phyloP scores from a whole-genome alignment of 306 rosid species.

The Vicia villosa region DNA sequence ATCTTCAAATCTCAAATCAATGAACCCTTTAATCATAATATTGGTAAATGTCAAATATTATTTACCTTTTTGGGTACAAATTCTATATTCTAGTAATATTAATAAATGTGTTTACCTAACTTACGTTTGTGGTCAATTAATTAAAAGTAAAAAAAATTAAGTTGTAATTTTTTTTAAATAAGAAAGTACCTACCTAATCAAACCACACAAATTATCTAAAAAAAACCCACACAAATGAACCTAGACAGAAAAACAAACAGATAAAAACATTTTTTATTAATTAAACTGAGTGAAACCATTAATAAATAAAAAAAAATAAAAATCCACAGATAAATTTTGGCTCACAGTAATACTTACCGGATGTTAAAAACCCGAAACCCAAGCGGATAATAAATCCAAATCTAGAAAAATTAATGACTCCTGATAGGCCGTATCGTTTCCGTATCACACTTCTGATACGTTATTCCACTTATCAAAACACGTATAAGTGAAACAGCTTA shows the following conservation, averaged over 20 bases:
- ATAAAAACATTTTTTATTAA: too few relatives aligned
- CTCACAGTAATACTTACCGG: background rate
- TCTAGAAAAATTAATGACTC: constrained; percentile 44
- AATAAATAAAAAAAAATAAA: too few relatives aligned
- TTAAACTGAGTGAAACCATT: too few relatives aligned
- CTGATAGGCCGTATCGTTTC: background rate
- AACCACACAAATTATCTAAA: too few relatives aligned
- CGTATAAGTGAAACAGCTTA: rapidly evolving
- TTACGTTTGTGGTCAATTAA: background rate
- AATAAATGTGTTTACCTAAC: background rate
- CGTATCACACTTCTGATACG: constrained; percentile 24
- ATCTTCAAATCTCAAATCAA: too few relatives aligned
- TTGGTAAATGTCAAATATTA: too few relatives aligned
- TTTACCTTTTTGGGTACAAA: too few relatives aligned
- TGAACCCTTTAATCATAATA: too few relatives aligned
- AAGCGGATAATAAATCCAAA: constrained; percentile 52
- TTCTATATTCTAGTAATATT: too few relatives aligned
- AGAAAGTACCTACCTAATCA: too few relatives aligned
- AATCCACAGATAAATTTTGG: background rate
- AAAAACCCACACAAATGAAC: too few relatives aligned
- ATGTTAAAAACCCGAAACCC: constrained; percentile 48
- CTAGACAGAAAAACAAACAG: too few relatives aligned
- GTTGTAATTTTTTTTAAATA: background rate
- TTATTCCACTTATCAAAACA: rapidly evolving
- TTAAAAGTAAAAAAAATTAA: background rate